phyloP scores from a whole-genome alignment of 768 basidiomycete genomes.

The Suillus sp. region DNA sequence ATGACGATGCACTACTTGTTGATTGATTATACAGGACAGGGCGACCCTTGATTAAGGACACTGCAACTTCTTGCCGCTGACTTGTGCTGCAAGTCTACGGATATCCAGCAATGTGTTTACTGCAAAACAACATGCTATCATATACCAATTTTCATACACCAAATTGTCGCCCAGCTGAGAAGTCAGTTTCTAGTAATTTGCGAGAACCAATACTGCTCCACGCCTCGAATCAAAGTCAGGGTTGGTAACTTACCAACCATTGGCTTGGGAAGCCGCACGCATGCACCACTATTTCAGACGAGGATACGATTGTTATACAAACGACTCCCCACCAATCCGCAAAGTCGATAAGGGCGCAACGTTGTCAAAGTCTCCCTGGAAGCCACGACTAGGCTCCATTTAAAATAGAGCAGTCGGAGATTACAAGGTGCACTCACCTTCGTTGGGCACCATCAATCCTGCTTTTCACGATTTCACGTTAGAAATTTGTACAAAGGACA shows the following conservation, averaged over 20 bases:
- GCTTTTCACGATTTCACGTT: neutral
- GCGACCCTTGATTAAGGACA: neutral
- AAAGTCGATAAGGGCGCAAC: slow-evolving; percentile 1
- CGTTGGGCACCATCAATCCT: neutral
- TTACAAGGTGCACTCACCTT: neutral
- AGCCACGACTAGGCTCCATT: neutral
- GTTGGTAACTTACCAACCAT: neutral
- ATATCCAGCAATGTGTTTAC: neutral
- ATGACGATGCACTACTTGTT: neutral
- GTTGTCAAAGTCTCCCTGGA: neutral
- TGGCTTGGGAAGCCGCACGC: neutral
- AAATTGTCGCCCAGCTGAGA: neutral
- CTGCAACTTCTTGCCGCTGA: neutral
- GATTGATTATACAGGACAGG: neutral
- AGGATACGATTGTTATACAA: slow-evolving; percentile 21
- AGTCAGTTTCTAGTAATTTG: neutral
- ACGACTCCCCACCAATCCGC: slow-evolving; percentile 26
- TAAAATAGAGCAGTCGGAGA: slow-evolving; percentile 6
- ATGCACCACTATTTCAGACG: neutral
- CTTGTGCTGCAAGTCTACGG: neutral
- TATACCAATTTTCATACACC: too few species aligned
- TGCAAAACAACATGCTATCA: neutral
- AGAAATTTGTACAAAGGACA: neutral
- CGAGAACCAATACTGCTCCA: neutral
- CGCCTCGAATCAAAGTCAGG: neutral